Evolutionary conservation across 176 grass and related monocot genomes (phyloP).

Genomic region (Juncus effusus): DNA sequence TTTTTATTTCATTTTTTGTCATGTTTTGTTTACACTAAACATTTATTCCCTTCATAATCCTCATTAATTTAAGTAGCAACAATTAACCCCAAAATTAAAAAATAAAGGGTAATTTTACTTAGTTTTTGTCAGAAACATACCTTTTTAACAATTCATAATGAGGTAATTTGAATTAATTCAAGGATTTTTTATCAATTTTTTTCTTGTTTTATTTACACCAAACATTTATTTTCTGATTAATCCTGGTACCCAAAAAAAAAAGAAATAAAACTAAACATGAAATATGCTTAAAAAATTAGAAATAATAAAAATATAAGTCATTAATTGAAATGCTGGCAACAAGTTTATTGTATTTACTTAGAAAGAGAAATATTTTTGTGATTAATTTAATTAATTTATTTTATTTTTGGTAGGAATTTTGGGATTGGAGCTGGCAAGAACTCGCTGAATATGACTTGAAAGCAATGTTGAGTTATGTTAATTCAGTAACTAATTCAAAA

Average conservation of each 20-base stretch:
- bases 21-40: too few species aligned
- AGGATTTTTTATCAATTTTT: too few species aligned
- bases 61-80: too few species aligned
- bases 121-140: slow-evolving; percentile 55
- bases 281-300: not conserved
- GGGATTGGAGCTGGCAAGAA: slow-evolving; percentile 99
- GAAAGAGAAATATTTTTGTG: not conserved
- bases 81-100: too few species aligned
- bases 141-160: slow-evolving; percentile 43
- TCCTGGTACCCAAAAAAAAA: not conserved
- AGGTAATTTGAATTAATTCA: too few species aligned
- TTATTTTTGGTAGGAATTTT: slow-evolving; percentile 63
- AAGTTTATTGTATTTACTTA: not conserved
- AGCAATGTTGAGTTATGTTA: slow-evolving; percentile 74
- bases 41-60: too few species aligned
- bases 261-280: not conserved
- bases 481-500: slow-evolving; percentile 59
- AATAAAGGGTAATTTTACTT: too few species aligned
- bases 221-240: too few species aligned
- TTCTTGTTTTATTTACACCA: too few species aligned
- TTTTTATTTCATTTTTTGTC: too few species aligned
- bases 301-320: too few species aligned
- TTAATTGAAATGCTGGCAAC: too few species aligned
- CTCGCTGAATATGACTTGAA: slow-evolving; percentile 75
- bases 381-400: slow-evolving; percentile 1